Base-by-base conservation (phyloP, 306 rosid genomes). In the Quercus gilva region DNA sequence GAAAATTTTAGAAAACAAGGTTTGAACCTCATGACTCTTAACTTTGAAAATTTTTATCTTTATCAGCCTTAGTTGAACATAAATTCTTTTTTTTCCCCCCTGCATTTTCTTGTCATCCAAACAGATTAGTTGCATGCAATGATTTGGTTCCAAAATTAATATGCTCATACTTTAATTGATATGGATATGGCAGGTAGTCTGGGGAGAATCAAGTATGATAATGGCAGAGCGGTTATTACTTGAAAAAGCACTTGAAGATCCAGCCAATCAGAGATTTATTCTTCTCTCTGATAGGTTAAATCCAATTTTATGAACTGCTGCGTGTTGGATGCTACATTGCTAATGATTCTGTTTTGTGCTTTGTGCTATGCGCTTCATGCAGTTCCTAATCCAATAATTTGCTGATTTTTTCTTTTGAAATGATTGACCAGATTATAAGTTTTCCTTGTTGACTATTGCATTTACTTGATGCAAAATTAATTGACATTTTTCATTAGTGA, bases 181-280 rank as follows among this genome's bases (percentile, higher is more conserved):
- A 23, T 56, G 68, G 33, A 20, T 58, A 13, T 77, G 78, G 75
- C 77, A 88, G 92, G 92, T 86, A 15, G 78, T 23, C 4, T 86
- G 92, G 88, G 92, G 90, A 80, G 86, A 84, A 80, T 86, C 88
- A 8, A 88, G 80, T 80, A 88, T 88, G 89, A 77, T 88, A 37
- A 83, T 83, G 76, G 88, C 87, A 31, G 92, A 86, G 76, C 74
- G 82, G 37, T 59, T 88, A 37, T 74, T 86, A 26, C 69, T 88
- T 58, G 82, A 75, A 51, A 49, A 71, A 45, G 75, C 75, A 43
- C 75, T 71, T 49, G 13, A 21, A 19, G 59, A 71, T 71, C 58
- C 75, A 35, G 57, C 31, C 55, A 71, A 71, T 49, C 35, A 49
- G 57, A 71, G 58, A 71, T 71, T 71, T 71, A 28, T 71, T 49